Evolutionary conservation across 371 early-diverging fungal genomes (phyloP).

Genomic region (Mortierella sp.): DNA sequence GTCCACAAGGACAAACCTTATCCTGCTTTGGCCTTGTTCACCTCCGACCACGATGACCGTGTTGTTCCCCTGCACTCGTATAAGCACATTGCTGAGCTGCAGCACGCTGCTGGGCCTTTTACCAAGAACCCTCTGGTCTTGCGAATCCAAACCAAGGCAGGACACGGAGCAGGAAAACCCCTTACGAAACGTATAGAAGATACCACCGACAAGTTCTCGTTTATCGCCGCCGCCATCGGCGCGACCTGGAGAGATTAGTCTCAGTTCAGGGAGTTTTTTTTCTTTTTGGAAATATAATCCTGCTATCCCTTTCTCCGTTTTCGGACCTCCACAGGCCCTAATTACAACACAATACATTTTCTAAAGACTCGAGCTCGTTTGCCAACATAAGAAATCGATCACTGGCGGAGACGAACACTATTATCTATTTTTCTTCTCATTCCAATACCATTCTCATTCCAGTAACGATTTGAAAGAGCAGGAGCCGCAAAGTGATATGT

Average conservation of each 20-base stretch:
- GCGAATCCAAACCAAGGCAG: constrained; percentile 73
- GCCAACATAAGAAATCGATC: too few relatives aligned
- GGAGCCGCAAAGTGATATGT: too few relatives aligned
- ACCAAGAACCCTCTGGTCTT: constrained; percentile 66
- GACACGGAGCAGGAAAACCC: constrained; percentile 78
- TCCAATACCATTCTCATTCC: too few relatives aligned
- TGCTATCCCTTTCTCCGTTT: too few relatives aligned
- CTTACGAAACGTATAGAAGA: constrained; percentile 70
- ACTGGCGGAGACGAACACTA: too few relatives aligned
- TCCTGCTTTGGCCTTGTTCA: constrained; percentile 59
- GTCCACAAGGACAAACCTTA: constrained; percentile 58
- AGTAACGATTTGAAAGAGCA: too few relatives aligned
- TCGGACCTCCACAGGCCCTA: too few relatives aligned
- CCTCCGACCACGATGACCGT: constrained; percentile 63
- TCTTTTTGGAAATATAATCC: too few relatives aligned
- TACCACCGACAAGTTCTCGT: constrained; percentile 67
- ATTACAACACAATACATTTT: too few relatives aligned
- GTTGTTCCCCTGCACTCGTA: constrained; percentile 65
- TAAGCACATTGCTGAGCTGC: constrained; percentile 73
- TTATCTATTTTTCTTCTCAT: too few relatives aligned
- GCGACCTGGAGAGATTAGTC: constrained; percentile 55
- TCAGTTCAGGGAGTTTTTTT: too few relatives aligned
- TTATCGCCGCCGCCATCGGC: constrained; percentile 56
- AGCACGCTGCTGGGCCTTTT: constrained; percentile 58
- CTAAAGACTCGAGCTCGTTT: too few relatives aligned